Base-by-base conservation (phyloP, 1,284 basidiomycete species). In the Pholiota adiposa region DNA sequence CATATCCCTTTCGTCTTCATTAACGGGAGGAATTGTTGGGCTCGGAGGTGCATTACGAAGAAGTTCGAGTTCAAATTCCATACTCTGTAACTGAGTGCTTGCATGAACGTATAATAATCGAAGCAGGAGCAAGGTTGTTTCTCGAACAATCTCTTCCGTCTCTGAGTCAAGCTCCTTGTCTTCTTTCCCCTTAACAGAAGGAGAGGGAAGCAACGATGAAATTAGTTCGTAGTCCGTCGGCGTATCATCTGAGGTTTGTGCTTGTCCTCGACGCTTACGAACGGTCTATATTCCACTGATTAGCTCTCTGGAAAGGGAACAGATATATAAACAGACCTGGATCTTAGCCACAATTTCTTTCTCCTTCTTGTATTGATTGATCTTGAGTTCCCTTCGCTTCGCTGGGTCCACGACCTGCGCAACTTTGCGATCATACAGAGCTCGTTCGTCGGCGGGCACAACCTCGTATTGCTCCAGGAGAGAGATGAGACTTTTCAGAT, bases 361-460 rank as follows among this genome's bases (percentile, higher is more conserved):
- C 74, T 96, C 93, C 57, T 86, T 83, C 72, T 87, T 87, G 73
- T 87, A 97, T 70, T 96, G 94, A 62, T 84, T 86, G 64, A 98
- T 96, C 78, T 97, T 98, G 38, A 88, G 73, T 62, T 96, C 94
- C 64, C 96, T 78, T 56, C 90, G 82, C 70, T 82, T 83, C 0
- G 85, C 82, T 16, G 89, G 83, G 73, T 96, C 91, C 25, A 73
- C 73, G 19, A 89, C 75, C 5, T 77, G 69, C 0, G 82, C 78
- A 1, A 81, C 65, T 50, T 79, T 77, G 51, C 79, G 78, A 38
- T 74, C 75, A 64, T 87, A 83, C 6, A 91, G 70, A 16, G 71
- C 77, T 54, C 82, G 82, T 65, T 94, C 90, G 2, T 82, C 79
- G 19, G 83, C 79, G 0, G 87, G 81, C 2, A 95, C 75, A 51